Evolutionary conservation across 2,329 filamentous ascomycete species (phyloP), one percentile per base, ranked within the genome.

Genomic region (Gyromitra esculenta): DNA sequence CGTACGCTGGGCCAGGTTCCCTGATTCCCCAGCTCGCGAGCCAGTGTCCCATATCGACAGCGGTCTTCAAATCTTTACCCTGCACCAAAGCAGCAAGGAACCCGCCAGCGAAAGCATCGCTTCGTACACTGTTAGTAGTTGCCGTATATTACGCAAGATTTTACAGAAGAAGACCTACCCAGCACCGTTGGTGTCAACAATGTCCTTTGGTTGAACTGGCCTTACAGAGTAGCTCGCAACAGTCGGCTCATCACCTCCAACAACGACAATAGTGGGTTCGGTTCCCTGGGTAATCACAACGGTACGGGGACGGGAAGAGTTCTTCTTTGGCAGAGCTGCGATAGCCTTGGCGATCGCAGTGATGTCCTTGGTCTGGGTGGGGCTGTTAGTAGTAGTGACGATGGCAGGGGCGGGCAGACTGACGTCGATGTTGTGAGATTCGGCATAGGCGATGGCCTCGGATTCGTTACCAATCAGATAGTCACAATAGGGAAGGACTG

Each of bases 391-490:
- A 59, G 68, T 73, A 35, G 56, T 74, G 52, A 70, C 43, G 43
- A 77, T 60, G 39, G 59, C n/a, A 43, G 69, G 62, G 18, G 48
- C 83, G 39, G 73, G 48, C 35, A 63, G 43, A 68, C 45, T 60
- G 70, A 79, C 78, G 25, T 75, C 87, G 81, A 96, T 88, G 80
- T 87, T 87, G 85, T 97, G 94, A 75, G 90, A 90, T 84, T 94
- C 91, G 80, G 94, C 92, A 85, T 95, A 99, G 73, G 94, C 88
- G 81, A 90, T 89, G 63, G 94, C 95, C 87, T 99, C 96, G 80
- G 92, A 92, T 90, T 99, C 96, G 86, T 99, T 99, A 83, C 94
- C 95, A 84, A 99, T 92, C 78, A 98, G 87, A 85, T 95, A 96
- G 86, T 98, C 94, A 88, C 94, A 96, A 89, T 97, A 97, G 39